Percentiles rank a stretch among this genome's conserved stretches.
These are phyloP conservation scores for Fraxinus velutina DNA, from an alignment of 305 asterid species.

Conservation along the genomic window DNA sequence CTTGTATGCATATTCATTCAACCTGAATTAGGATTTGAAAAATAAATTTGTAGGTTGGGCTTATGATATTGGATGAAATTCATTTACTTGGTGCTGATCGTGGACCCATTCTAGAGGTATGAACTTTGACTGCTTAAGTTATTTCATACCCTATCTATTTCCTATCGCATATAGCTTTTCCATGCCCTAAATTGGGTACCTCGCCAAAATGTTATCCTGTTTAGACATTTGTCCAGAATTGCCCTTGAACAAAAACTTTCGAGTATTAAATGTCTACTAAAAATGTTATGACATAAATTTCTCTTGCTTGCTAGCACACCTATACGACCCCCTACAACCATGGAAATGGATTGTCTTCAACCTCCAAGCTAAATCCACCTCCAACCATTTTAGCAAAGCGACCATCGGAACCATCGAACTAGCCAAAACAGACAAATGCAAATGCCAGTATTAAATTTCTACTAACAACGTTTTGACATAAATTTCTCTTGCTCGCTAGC, in stretches of 20 bases:
- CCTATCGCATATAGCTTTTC: not conserved
- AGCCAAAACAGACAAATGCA: not conserved
- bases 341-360: not conserved
- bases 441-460: not conserved
- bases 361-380: not conserved
- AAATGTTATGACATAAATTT: not conserved
- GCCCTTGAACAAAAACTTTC: not conserved
- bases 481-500: not conserved
- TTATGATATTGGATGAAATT: conserved; percentile 94
- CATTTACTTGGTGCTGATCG: conserved; percentile 99
- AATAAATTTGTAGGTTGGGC: conserved; percentile 70
- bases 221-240: not conserved
- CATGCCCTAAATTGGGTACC: not conserved
- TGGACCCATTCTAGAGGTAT: conserved; percentile 98
- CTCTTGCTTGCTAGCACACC: not conserved
- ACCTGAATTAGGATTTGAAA: conserved; percentile 4
- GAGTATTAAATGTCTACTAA: not conserved
- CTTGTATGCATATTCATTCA: not conserved
- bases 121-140: conserved; percentile 19
- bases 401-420: not conserved
- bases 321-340: not conserved
- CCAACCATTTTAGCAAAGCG: not conserved
- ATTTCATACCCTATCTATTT: not conserved
- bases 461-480: not conserved
- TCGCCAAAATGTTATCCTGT: not conserved